A percentile compares a stretch with the other conserved stretches of the same genome.
phyloP scores from a whole-genome alignment of 306 rosid species.

The Senna tora region DNA sequence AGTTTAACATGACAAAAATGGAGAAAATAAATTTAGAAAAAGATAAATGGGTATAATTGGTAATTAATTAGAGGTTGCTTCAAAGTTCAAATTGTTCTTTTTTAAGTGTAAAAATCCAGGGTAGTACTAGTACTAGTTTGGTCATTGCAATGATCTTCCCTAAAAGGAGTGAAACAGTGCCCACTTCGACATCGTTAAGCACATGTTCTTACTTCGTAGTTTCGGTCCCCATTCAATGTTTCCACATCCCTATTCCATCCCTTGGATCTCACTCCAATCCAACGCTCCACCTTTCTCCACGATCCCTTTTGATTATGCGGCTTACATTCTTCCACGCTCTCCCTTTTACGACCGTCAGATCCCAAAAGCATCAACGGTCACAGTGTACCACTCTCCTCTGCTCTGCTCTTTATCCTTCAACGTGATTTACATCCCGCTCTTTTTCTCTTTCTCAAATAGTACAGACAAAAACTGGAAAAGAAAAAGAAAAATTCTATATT shows the following conservation, averaged over 20 bases:
- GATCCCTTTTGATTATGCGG: conserved; percentile 50
- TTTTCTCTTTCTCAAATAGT: not conserved
- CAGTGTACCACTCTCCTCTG: no score
- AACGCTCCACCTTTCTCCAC: conserved; percentile 41
- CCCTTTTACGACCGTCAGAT: conserved; percentile 28
- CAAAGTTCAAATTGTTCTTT: no score
- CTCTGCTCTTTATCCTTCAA: no score
- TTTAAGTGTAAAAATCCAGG: no score
- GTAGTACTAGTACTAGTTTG: no score
- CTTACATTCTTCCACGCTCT: conserved; percentile 44
- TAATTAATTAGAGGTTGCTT: no score
- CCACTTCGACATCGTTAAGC: not conserved
- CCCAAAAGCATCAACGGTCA: not conserved
- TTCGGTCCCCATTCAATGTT: conserved; percentile 40
- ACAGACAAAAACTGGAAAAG: no score
- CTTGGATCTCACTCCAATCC: conserved; percentile 24
- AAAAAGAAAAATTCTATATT: no score
- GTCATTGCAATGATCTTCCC: not conserved
- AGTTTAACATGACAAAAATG: no score
- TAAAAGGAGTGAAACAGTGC: not conserved
- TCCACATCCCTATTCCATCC: conserved; percentile 17
- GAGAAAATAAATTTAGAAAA: no score
- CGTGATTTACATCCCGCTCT: not conserved
- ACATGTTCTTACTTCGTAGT: not conserved
- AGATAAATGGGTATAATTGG: no score